Evolutionary conservation across 208 protist genomes (phyloP), one percentile per base, ranked within the genome.

Genomic region (Leishmania turanica): DNA sequence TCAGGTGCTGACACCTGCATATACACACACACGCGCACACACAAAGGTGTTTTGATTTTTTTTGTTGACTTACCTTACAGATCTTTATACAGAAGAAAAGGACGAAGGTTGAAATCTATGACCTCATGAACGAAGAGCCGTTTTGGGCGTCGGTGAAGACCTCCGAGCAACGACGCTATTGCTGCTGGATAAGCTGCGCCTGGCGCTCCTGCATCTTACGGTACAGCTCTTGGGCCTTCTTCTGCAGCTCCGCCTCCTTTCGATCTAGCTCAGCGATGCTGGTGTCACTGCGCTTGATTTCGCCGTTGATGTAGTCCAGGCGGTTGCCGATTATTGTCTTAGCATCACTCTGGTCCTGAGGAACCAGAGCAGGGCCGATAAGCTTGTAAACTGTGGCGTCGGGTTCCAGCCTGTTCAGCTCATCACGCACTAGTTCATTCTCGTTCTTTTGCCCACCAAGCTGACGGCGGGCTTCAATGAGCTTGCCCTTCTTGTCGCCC

Each of bases 351-450:
- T 94, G 92, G 68, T 98, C 96, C 79, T 99, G 97, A 11, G 93
- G 93, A 64, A 99, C 93, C 62, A 99, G 92, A 34, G 94, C 98
- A 49, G 98, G 97, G 19, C 98, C 98, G 74, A 98, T 98, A 21
- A 99, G 92, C 84, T 99, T 99, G 84, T 98, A 99, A 47, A 99
- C 96, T 47, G 85, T 90, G 2, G 94, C 96, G 54, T 97, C 96
- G 0, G 87, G 87, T 73, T 99, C 96, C 69, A 99, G 81, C 34
- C 93, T 90, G 73, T 97, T 95, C 54, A 99, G 90, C 83, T 99
- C 97, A 79, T 98, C 94, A 56, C 91, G 86, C 47, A 99, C 98
- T 72, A 99, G 89, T 73, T 99, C 95, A 84, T 99, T 99, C 78
- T 99, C 98, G 77, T 97, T 95, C 82, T 98, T 96, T 79, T 99